Evolutionary conservation across 1,139 yeast species (phyloP).

Genomic region (Hansenula lynferdii): DNA sequence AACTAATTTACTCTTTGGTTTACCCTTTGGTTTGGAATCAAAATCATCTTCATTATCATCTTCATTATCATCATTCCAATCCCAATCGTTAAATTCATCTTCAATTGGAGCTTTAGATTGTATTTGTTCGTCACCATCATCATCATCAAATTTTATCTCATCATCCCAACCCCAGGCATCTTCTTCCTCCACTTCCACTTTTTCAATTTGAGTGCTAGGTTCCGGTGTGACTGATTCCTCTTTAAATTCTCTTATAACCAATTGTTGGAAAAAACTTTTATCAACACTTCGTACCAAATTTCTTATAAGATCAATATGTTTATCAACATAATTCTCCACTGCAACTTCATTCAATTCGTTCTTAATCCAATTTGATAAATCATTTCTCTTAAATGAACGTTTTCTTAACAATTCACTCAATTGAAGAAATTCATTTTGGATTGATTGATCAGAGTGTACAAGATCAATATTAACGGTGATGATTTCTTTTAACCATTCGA

Average conservation of each 20-base stretch:
- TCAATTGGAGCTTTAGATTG: neutral
- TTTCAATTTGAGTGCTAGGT: neutral
- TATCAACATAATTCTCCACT: conserved; percentile 15
- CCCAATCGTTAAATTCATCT: neutral
- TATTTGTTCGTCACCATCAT: conserved; percentile 3
- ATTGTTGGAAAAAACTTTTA: neutral
- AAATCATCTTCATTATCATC: conserved; percentile 8
- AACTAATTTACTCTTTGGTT: conserved; percentile 13
- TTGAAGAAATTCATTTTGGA: conserved; percentile 10
- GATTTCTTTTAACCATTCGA: conserved; percentile 15
- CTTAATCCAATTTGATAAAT: conserved; percentile 18
- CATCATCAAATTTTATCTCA: conserved; percentile 8
- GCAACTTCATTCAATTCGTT: conserved; percentile 15
- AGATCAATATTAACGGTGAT: conserved; percentile 12
- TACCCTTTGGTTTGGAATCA: conserved; percentile 2
- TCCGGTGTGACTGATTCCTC: neutral
- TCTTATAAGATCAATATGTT: conserved; percentile 14
- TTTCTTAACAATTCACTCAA: conserved; percentile 12
- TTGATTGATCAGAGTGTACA: conserved; percentile 6
- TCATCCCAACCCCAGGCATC: conserved; percentile 8
- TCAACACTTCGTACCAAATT: neutral
- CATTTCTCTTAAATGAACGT: conserved; percentile 13
- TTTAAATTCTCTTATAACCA: neutral
- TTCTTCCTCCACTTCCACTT: conserved; percentile 9
- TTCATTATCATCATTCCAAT: conserved; percentile 7